A percentile compares a stretch with the other conserved stretches of the same genome.
These are phyloP conservation scores for Globisporangium camurandrum DNA, from an alignment of 352 stramenopile species.

Conservation along the genomic window DNA sequence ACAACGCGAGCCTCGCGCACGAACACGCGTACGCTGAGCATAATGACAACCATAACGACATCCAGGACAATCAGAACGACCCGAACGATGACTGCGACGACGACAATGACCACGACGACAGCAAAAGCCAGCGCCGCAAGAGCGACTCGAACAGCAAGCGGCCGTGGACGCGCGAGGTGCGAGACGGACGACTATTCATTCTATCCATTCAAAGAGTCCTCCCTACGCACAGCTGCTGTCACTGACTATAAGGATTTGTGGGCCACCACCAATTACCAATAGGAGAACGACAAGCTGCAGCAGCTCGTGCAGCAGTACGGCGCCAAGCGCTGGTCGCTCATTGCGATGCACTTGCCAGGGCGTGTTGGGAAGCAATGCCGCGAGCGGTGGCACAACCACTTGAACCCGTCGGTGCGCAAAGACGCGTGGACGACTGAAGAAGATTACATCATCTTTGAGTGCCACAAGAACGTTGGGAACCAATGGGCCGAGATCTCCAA, in stretches of 20 bases:
- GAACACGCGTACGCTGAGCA: no score
- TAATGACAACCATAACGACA: no score
- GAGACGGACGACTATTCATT: neutral
- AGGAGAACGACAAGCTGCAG: constrained; percentile 86
- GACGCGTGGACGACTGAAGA: constrained; percentile 87
- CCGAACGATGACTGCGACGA: constrained; percentile 69
- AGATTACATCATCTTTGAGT: constrained; percentile 88
- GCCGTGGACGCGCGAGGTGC: constrained; percentile 68
- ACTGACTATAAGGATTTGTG: neutral
- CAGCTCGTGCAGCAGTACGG: constrained; percentile 87
- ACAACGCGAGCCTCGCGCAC: no score
- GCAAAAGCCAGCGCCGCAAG: constrained; percentile 34
- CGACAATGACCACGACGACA: constrained; percentile 45
- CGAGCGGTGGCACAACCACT: constrained; percentile 85
- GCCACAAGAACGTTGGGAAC: constrained; percentile 89
- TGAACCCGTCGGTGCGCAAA: constrained; percentile 84
- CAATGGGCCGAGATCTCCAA: constrained; percentile 90
- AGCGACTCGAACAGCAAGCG: constrained; percentile 82
- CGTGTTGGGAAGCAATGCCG: constrained; percentile 87
- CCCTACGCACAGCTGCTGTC: neutral
- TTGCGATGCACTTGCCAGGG: constrained; percentile 82
- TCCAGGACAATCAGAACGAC: no score
- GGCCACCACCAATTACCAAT: no score
- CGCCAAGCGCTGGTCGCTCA: constrained; percentile 85
- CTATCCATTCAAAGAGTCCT: neutral